Evolutionary conservation across 1,284 basidiomycete species (phyloP), one percentile per base, ranked within the genome.

Genomic region (Anthracocystis panici-leucophaei): DNA sequence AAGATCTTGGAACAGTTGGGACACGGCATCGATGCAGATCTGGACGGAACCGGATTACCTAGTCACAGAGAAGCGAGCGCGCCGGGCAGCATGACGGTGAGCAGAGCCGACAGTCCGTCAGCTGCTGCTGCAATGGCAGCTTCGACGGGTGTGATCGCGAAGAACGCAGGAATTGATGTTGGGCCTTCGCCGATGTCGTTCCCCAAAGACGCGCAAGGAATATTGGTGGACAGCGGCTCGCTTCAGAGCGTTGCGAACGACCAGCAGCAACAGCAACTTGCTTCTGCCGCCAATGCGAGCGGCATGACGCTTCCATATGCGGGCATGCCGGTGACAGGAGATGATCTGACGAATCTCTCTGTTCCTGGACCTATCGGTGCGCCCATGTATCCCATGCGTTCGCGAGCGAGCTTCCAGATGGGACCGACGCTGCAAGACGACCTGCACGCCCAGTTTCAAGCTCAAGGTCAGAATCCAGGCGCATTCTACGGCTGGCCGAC

Each of bases 1-100:
- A 62, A 75, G 55, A 78, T 78, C 44, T 40, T 78, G 38, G 68
- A 78, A 42, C 72, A 71, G 56, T 52, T 78, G 21, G 76, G 66
- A 31, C 72, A 73, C 21, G 65, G 68, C 0, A 78, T 73, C 29
- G 73, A 78, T 52, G 73, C 73, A 18, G 73, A 75, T 61, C 29
- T 75, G 45, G 73, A 66, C 20, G 75, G 75, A 9, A 77, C 75
- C 5, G 75, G 75, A 0, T 33, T 74, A 61, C 70, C 70, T 21
- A 68, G 70, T 33, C 53, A 60, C 16, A 59, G 59, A 29, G 61
- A 64, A 33, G 25, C 44, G 10, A 68, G 56, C 33, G 56, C 44
- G 10, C 21, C 54, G 40, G 65, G 31, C 0, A 55, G 59, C 20
- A n/a, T 45, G 31, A 18, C 20, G 12, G 58, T 29, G 31, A 65